Conservation (phyloP, 192 early-diverging fungal species). For the Gryganskiella cystojenkinii region DNA sequence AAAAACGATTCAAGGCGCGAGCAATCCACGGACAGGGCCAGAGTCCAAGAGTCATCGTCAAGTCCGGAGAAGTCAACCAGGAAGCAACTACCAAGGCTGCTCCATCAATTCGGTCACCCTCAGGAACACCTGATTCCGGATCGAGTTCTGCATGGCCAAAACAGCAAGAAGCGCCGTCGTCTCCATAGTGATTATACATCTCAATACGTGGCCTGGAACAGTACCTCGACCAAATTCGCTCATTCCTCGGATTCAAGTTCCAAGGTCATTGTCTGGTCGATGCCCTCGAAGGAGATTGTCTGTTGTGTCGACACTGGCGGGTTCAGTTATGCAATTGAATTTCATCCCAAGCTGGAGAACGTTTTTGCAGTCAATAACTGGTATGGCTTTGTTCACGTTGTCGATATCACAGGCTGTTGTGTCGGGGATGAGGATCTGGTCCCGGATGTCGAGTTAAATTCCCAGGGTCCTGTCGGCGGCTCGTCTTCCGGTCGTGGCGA, state of each 20-base stretch:
- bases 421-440: constrained; percentile 23
- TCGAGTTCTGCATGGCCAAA: constrained; percentile 5
- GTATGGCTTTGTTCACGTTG: constrained; percentile 65
- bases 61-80: not conserved
- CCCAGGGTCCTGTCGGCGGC: not conserved
- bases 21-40: too few relatives aligned
- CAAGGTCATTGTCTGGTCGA: constrained; percentile 58
- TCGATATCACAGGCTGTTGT: constrained; percentile 52
- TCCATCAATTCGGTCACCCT: constrained; percentile 30
- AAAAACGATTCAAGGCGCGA: too few relatives aligned
- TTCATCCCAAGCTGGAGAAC: constrained; percentile 57
- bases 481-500: not conserved
- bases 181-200: constrained; percentile 43
- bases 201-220: constrained; percentile 61
- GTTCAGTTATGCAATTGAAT: constrained; percentile 53
- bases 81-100: constrained; percentile 8
- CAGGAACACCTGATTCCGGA: constrained; percentile 16
- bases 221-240: constrained; percentile 57
- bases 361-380: constrained; percentile 60
- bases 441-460: not conserved
- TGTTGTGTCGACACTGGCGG: constrained; percentile 56
- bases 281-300: constrained; percentile 48
- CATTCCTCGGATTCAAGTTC: constrained; percentile 59
- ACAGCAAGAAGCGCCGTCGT: not conserved
- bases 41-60: not conserved